Evolutionary conservation across 257 asterid species (phyloP).

Genomic region (Anisodus acutangulus): DNA sequence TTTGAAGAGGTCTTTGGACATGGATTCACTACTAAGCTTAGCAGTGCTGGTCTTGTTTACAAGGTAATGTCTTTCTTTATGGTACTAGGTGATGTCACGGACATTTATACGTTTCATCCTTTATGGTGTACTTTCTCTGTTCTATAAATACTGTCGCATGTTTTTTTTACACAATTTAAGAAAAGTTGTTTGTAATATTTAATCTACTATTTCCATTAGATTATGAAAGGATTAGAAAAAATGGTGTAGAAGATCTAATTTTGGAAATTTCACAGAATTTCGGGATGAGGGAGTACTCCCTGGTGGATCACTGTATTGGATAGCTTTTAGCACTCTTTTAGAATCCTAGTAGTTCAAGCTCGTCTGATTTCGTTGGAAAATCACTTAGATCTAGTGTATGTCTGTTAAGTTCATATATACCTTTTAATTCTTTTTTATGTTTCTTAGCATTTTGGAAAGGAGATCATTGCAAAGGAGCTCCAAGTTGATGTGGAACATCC

Average conservation of each 20-base stretch:
- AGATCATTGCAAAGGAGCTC: slow-evolving; percentile 38
- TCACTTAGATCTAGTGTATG: neutral
- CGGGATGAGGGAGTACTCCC: neutral
- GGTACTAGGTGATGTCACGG: neutral
- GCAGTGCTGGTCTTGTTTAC: slow-evolving; percentile 46
- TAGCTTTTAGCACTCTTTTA: neutral
- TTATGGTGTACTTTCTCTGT: neutral
- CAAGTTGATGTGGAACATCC: slow-evolving; percentile 36
- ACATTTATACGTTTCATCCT: neutral
- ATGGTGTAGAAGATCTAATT: neutral
- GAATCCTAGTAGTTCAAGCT: neutral
- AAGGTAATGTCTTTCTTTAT: slow-evolving; percentile 27
- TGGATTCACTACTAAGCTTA: slow-evolving; percentile 39
- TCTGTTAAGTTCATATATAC: neutral
- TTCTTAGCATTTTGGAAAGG: slow-evolving; percentile 35
- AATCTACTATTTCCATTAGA: neutral
- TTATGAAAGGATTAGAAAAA: neutral
- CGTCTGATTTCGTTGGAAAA: neutral
- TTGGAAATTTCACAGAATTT: neutral
- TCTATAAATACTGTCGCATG: neutral
- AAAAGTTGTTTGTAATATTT: neutral
- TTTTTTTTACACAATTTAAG: neutral
- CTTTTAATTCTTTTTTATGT: neutral
- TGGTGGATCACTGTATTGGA: neutral
- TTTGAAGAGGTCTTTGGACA: slow-evolving; percentile 39